phyloP scores from a whole-genome alignment of 352 stramenopile genomes.

The Phytophthora crassamura region DNA sequence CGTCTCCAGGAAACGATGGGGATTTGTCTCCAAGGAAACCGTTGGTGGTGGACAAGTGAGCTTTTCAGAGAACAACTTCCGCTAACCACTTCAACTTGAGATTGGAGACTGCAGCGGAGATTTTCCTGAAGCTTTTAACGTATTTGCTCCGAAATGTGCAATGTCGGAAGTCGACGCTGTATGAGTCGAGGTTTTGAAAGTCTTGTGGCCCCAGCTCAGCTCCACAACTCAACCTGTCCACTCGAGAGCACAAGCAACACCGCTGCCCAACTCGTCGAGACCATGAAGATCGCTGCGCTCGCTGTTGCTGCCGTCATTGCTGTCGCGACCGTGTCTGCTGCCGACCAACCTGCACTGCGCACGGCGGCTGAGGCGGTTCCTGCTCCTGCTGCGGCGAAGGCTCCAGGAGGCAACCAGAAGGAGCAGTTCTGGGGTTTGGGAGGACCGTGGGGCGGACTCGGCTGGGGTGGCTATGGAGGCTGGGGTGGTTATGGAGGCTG shows the following conservation, averaged over 20 bases:
- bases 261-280: background rate
- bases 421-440: conserved; percentile 22
- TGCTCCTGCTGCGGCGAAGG: too few relatives aligned
- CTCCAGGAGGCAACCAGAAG: conserved; percentile 9
- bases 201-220: too few relatives aligned
- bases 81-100: too few relatives aligned
- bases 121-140: too few relatives aligned
- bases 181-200: too few relatives aligned
- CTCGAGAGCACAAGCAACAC: conserved; percentile 8
- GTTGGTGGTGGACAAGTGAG: too few relatives aligned
- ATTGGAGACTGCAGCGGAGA: too few relatives aligned
- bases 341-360: conserved; percentile 22
- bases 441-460: conserved; percentile 8
- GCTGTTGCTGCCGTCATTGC: conserved; percentile 17
- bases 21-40: too few relatives aligned
- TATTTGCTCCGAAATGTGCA: too few relatives aligned
- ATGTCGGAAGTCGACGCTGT: too few relatives aligned
- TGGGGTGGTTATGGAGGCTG: conserved; percentile 10
- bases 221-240: conserved; percentile 15
- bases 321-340: conserved; percentile 26
- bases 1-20: too few relatives aligned
- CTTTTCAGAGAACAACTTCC: too few relatives aligned
- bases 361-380: conserved; percentile 8
- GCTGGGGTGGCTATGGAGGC: conserved; percentile 9
- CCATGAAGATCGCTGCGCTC: conserved; percentile 23